Conservation (phyloP, 305 asterid genomes). For the Stenogyne calaminthoides region DNA sequence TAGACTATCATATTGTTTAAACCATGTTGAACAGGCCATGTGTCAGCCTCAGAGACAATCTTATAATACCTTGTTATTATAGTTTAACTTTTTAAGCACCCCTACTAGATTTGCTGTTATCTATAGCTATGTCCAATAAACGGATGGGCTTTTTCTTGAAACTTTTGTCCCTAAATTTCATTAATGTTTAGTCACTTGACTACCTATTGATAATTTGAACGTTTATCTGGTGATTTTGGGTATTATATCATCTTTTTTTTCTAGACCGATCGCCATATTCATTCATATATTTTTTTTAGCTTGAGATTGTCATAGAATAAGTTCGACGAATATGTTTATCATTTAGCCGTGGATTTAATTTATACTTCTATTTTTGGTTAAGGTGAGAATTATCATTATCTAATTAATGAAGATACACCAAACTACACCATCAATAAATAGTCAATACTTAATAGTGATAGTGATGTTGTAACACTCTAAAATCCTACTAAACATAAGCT, state of each 20-base stretch:
- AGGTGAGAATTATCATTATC: not conserved
- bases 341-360: not conserved
- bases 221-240: slow-evolving; percentile 7
- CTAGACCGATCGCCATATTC: slow-evolving; percentile 9
- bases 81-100: not conserved
- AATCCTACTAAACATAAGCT: not conserved
- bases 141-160: not conserved
- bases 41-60: not conserved
- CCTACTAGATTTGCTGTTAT: not conserved
- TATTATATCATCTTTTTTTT: not conserved
- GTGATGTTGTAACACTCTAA: not conserved
- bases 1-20: not conserved
- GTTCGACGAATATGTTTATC: not conserved
- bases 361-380: slow-evolving; percentile 4
- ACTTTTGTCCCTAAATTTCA: not conserved
- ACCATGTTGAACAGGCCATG: not conserved
- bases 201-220: slow-evolving; percentile 8
- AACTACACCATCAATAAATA: not conserved
- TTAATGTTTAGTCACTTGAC: slow-evolving; percentile 6
- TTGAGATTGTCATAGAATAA: not conserved
- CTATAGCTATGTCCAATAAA: not conserved
- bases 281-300: not conserved
- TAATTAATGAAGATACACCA: not conserved
- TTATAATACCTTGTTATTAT: not conserved
- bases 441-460: not conserved